A percentile compares a stretch with the other conserved stretches of the same genome.
phyloP scores from a whole-genome alignment of 805 yeast genomes.

The Yarrowia sp. region DNA sequence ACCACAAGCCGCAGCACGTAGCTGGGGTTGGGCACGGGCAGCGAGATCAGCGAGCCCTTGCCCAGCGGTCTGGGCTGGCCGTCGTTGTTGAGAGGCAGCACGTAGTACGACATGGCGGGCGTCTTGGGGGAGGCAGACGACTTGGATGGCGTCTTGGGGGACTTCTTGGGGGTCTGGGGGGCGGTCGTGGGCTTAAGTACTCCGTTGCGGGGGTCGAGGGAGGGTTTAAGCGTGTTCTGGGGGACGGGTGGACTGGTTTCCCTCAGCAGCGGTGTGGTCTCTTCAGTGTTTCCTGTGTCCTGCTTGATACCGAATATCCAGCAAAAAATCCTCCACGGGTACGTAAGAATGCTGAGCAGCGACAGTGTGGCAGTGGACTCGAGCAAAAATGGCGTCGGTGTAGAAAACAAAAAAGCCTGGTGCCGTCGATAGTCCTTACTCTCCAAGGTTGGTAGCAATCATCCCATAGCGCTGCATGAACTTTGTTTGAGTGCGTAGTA shows the following conservation, averaged over 20 bases:
- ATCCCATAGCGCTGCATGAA: background rate
- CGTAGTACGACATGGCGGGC: constrained; percentile 18
- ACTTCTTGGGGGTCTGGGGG: background rate
- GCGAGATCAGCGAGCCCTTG: constrained; percentile 40
- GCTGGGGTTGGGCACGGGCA: constrained; percentile 43
- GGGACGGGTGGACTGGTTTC: background rate
- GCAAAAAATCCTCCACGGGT: constrained; percentile 25
- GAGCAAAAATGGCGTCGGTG: background rate
- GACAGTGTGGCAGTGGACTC: constrained; percentile 13
- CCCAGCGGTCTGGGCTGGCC: constrained; percentile 38
- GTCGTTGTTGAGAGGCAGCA: constrained; percentile 33
- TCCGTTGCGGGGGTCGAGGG: too few relatives aligned
- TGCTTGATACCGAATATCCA: constrained; percentile 23
- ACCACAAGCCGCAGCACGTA: constrained; percentile 56
- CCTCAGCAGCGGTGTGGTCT: constrained; percentile 3
- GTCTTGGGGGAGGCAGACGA: background rate
- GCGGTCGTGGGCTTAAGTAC: background rate
- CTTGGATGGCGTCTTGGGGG: background rate
- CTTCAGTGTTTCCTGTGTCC: background rate
- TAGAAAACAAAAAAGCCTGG: background rate
- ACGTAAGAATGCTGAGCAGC: constrained; percentile 12
- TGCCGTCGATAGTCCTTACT: background rate
- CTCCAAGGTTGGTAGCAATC: constrained; percentile 17
- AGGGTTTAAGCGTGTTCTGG: background rate
- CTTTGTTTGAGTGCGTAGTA: too few relatives aligned